phyloP scores from a whole-genome alignment of 768 basidiomycete genomes.

The Dioszegia aurantiaca region DNA sequence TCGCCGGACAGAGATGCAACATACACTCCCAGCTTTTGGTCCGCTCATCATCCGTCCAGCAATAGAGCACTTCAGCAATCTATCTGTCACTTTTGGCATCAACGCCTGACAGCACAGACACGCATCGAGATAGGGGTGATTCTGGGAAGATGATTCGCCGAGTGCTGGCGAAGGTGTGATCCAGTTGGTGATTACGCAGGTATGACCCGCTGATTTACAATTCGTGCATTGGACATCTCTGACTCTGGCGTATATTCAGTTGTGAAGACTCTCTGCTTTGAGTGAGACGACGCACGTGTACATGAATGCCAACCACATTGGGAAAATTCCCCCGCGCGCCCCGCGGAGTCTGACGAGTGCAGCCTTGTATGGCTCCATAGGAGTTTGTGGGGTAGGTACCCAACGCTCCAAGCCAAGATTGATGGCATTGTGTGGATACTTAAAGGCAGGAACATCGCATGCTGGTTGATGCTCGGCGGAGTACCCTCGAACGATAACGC shows the following conservation, averaged over 20 bases:
- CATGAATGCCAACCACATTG: slow-evolving; percentile 3
- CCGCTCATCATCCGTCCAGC: slow-evolving; percentile 1
- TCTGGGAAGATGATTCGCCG: background rate
- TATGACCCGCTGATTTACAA: background rate
- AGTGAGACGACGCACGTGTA: background rate
- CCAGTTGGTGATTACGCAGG: background rate
- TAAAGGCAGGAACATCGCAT: background rate
- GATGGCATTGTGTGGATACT: slow-evolving; percentile 6
- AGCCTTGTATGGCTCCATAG: background rate
- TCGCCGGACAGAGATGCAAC: background rate
- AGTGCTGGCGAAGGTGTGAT: background rate
- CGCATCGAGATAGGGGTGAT: background rate
- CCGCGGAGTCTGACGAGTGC: background rate
- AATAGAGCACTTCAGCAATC: background rate
- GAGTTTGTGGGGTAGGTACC: background rate
- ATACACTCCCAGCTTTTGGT: background rate
- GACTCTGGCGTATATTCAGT: background rate
- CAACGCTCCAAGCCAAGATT: slow-evolving; percentile 4
- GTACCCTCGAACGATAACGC: background rate
- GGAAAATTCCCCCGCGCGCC: background rate
- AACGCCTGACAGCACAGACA: background rate
- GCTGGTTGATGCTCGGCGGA: background rate
- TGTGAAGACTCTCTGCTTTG: background rate
- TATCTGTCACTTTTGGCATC: background rate
- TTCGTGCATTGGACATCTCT: background rate